Base-by-base conservation (phyloP, 352 stramenopile species). In the Halophytophthora batemanensis region DNA sequence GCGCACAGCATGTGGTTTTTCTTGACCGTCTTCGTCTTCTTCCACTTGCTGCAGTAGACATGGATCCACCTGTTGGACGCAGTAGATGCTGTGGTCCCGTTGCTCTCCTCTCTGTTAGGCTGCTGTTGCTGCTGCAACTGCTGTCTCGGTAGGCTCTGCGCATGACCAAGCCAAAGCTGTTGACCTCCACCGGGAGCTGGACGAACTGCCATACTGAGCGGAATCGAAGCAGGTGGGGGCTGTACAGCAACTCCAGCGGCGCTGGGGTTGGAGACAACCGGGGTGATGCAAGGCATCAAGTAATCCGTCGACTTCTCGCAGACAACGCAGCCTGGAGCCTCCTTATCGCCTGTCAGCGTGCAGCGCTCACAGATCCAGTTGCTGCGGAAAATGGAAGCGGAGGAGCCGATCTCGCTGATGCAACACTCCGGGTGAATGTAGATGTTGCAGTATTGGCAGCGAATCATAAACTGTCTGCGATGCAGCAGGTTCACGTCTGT, bases 311-410 rank as follows among this genome's bases (percentile, higher is more conserved):
- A 52, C 52, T 80, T 78, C 1, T 84, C 71, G 41, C 85, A 95
- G 0, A 90, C 61, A 35, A 84, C 28, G 41, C 85, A 95, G 10
- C 55, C 54, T 6, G 77, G 62, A 5, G 53, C 44, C 2, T 68
- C 64, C 6, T 67, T 70, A 5, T 71, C 63, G 10, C 64, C 66
- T 1, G 74, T 70, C 52, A 86, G 53, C 2, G 61, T 88, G 54
- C 85, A 95, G 0, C 71, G 68, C 45, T 95, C 85, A 47, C 85
- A 95, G 28, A 90, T 91, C 85, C 82, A 95, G 31, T 90, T 92
- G 53, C 76, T 91, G 56, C 66, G 51, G 52, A 86, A 81, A 34
- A 88, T 77, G 21, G 75, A 60, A 0, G 68, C 53, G 2, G 72
- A 77, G 6, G 68, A 69, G 2, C 77, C 75, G 43, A 88, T 77